Conservation (phyloP, 2,329 filamentous ascomycete species). For the Cercospora berteroae region DNA sequence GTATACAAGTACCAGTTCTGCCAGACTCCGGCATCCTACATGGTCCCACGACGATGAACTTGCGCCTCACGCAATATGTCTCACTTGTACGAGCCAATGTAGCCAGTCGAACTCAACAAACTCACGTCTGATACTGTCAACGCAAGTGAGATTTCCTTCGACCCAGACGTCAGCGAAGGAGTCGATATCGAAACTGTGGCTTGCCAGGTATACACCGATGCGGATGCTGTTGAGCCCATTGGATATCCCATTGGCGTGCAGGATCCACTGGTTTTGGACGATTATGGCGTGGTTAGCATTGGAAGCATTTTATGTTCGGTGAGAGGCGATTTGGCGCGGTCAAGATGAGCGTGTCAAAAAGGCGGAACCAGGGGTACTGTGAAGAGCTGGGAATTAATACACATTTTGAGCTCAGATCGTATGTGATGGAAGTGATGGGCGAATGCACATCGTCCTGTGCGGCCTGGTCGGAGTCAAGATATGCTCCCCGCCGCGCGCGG, state of each 20-base stretch:
- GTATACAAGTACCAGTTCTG: neutral
- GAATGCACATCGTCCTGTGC: neutral
- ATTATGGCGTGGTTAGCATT: neutral
- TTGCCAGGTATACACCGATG: conserved; percentile 22
- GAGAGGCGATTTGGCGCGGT: conserved; percentile 1
- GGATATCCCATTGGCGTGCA: neutral
- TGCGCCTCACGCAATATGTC: neutral
- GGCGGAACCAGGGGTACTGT: neutral
- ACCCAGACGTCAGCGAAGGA: conserved; percentile 13
- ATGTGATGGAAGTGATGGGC: neutral
- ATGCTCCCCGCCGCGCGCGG: neutral
- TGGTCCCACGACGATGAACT: neutral
- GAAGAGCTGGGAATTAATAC: neutral
- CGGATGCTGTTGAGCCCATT: conserved; percentile 9
- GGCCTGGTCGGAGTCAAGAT: neutral
- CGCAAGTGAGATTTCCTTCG: conserved; percentile 17
- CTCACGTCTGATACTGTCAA: conserved; percentile 8
- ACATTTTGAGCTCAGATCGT: neutral
- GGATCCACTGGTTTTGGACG: neutral
- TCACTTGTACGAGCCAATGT: neutral
- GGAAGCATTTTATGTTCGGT: conserved; percentile 9
- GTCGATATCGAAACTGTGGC: conserved; percentile 11
- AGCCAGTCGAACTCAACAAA: conserved; percentile 21
- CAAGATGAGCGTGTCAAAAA: neutral
- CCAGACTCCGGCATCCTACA: neutral